Evolutionary conservation across 495 filamentous ascomycete species (phyloP), one percentile per base, ranked within the genome.

Genomic region (Aspergillus wentii): DNA sequence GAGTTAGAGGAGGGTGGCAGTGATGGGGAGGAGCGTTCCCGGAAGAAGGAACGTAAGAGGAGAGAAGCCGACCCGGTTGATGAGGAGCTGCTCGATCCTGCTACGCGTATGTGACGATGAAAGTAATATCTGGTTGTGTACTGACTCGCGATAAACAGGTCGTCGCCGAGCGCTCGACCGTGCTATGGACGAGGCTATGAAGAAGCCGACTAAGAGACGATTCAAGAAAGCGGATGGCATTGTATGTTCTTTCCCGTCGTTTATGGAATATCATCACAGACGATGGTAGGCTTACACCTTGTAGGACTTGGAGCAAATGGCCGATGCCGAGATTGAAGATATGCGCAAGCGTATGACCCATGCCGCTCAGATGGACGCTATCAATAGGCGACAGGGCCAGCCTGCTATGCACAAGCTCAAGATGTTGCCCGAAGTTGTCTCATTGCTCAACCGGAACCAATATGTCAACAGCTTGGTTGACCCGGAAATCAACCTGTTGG

Each of bases 381-480:
- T 78, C 20, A 87, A 82, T 23, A 85, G 91, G 46, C 74, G 84
- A 22, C 69, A 79, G 22, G 82, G 82, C 43, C 68, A 86, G 55
- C 86, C 88, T 3, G 92, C 91, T 22, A 80, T 87, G 48, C 82
- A 94, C 63, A 99, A 99, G 61, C 78, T 99, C 25, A 86, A 87
- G 60, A 83, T 99, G 57, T 80, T 99, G 21, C 90, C 92, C 7
- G 88, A 96, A 59, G 94, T 99, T 5, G 81, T 89, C 17, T 76
- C 78, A 30, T 69, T 96, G 5, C 75, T 99, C 25, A 95, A 88
- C 58, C 87, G 89, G 44, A 90, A 89, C 53, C 67, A 73, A 38
- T 86, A 83, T 30, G 74, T 90, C 22, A 85, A 87, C 63, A 75
- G 79, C 44, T 79, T 95, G 40, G 81, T 95, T 41, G 94, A 99